A percentile compares a stretch with the other conserved stretches of the same genome.
phyloP scores from a whole-genome alignment of 2,329 filamentous ascomycete genomes.

The Hypoxylon sp. region DNA sequence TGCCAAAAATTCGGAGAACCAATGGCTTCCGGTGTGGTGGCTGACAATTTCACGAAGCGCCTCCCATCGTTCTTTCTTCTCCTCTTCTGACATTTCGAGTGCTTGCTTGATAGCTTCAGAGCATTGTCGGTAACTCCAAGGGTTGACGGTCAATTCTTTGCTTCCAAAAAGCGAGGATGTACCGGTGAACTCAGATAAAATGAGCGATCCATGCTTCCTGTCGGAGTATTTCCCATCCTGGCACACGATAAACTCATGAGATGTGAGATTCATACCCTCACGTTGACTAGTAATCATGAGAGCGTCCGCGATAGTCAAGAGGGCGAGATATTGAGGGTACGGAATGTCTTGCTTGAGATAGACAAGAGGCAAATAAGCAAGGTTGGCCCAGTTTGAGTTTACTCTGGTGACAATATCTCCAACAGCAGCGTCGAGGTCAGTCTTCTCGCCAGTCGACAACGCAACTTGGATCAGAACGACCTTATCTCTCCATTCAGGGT shows the following conservation, averaged over 20 bases:
- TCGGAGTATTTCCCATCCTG: conserved; percentile 83
- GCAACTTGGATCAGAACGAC: conserved; percentile 95
- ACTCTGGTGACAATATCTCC: conserved; percentile 96
- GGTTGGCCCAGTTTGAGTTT: conserved; percentile 90
- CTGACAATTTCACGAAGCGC: conserved; percentile 81
- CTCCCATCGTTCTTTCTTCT: conserved; percentile 82
- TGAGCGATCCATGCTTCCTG: conserved; percentile 89
- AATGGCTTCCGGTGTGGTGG: conserved; percentile 86
- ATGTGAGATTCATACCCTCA: conserved; percentile 97
- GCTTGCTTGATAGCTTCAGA: conserved; percentile 88
- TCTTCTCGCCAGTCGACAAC: conserved; percentile 89
- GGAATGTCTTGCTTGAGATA: conserved; percentile 96
- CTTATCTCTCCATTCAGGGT: conserved; percentile 89
- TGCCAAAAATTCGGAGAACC: conserved; percentile 83
- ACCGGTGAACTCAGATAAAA: conserved; percentile 95
- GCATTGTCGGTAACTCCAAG: conserved; percentile 93
- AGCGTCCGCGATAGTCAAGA: conserved; percentile 90
- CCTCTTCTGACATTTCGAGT: conserved; percentile 81
- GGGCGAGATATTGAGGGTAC: conserved; percentile 91
- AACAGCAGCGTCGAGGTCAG: conserved; percentile 87
- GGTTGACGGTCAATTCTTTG: conserved; percentile 88
- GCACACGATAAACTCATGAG: conserved; percentile 93
- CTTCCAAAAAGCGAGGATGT: conserved; percentile 88
- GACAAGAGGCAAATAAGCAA: conserved; percentile 92
- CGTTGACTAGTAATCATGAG: conserved; percentile 96